A percentile compares a stretch with the other conserved stretches of the same genome.
These are phyloP conservation scores for Geosiphon pyriformis DNA, from an alignment of 192 early-diverging fungal genomes.

Conservation along the genomic window DNA sequence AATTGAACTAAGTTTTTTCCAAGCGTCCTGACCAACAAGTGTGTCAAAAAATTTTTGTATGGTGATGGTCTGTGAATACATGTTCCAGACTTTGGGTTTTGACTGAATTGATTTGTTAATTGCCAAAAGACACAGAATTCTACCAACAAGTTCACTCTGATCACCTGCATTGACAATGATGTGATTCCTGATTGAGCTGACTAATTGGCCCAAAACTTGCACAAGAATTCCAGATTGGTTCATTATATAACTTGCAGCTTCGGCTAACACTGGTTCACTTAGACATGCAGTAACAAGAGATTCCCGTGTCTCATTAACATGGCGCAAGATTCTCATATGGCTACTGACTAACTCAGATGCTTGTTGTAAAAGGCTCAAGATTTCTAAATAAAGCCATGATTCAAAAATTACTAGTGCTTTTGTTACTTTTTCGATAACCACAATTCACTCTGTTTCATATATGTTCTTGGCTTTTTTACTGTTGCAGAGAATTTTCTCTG, in stretches of 20 bases:
- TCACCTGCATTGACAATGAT: constrained; percentile 10
- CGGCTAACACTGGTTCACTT: constrained; percentile 8
- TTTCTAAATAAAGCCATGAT: constrained; percentile 1
- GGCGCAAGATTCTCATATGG: constrained; percentile 9
- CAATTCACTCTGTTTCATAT: not conserved
- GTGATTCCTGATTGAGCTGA: constrained; percentile 9
- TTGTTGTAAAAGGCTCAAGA: constrained; percentile 4
- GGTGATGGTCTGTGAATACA: not conserved
- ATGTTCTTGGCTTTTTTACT: not conserved
- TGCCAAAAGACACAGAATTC: constrained; percentile 3
- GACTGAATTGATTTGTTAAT: constrained; percentile 2
- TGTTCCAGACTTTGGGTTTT: not conserved
- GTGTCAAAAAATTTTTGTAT: not conserved
- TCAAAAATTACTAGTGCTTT: constrained; percentile 8
- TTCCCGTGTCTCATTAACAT: constrained; percentile 8
- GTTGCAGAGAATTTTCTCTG: constrained; percentile 5
- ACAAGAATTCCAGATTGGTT: not conserved
- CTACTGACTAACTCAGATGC: constrained; percentile 8
- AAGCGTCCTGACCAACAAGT: not conserved
- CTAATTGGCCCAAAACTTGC: constrained; percentile 3
- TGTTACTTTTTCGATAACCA: not conserved
- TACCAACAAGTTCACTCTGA: constrained; percentile 2
- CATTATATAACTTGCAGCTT: constrained; percentile 3
- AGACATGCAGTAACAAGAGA: not conserved
- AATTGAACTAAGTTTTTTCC: not conserved